phyloP scores from a whole-genome alignment of 2,329 filamentous ascomycete species.

The Aspergillus fumigatus region DNA sequence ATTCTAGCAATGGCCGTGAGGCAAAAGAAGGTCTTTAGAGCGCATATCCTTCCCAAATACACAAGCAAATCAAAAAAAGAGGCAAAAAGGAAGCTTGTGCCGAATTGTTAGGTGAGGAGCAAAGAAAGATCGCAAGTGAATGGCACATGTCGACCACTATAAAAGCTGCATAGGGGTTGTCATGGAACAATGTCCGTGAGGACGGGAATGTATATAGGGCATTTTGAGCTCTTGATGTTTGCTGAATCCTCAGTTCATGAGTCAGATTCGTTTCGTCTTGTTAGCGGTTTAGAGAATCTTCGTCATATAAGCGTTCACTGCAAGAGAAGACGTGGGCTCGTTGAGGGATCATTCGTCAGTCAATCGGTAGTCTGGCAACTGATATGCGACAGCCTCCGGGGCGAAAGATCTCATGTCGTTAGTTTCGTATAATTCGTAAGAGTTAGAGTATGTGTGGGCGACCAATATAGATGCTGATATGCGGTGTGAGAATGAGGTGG shows the following conservation, averaged over 20 bases:
- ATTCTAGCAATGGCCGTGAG: conserved; percentile 22
- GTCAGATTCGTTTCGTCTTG: conserved; percentile 3
- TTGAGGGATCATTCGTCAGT: conserved; percentile 19
- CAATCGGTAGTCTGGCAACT: conserved; percentile 5
- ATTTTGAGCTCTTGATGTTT: conserved; percentile 13
- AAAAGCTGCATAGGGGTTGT: conserved; percentile 7
- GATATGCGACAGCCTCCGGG: conserved; percentile 6
- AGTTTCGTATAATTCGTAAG: background rate
- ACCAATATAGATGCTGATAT: background rate
- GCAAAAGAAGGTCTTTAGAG: conserved; percentile 22
- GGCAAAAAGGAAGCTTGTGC: conserved; percentile 7
- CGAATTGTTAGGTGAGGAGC: background rate
- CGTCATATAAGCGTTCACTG: background rate
- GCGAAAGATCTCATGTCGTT: background rate
- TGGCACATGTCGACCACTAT: conserved; percentile 8
- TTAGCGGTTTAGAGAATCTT: background rate
- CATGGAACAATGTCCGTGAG: conserved; percentile 30
- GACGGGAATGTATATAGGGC: conserved; percentile 27
- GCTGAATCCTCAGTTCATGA: conserved; percentile 6
- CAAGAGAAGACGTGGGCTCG: background rate
- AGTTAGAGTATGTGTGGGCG: background rate
- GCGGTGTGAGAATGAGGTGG: background rate
- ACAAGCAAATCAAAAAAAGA: conserved; percentile 12
- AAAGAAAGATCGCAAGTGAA: conserved; percentile 6
- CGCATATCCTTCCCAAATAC: conserved; percentile 16